Evolutionary conservation across 768 basidiomycete genomes (phyloP), one percentile per base, ranked within the genome.

Genomic region (Wakefieldia striispora): DNA sequence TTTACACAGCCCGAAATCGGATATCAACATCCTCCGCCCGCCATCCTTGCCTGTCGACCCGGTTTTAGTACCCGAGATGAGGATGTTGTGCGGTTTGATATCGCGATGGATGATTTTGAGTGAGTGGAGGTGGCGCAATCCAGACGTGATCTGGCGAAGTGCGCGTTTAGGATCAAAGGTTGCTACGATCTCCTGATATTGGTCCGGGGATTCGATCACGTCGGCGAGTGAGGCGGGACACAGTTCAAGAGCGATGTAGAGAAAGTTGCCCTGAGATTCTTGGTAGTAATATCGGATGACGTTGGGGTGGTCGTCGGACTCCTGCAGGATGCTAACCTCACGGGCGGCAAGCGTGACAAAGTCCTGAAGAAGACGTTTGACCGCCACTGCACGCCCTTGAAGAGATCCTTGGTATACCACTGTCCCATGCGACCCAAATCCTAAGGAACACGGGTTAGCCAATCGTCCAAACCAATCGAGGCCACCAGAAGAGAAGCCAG

Each of bases 211-310:
- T 60, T 95, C 93, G 62, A 95, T 73, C 47, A 95, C 72, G 63
- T 95, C 91, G 1, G 88, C 91, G 1, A 97, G 82, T 3, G 91
- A 91, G 1, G 88, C 90, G 0, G 91, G 92, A 63, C 93, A 94
- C 4, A 98, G 77, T 62, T 99, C 97, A 37, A 99, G 84, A 3
- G 97, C 97, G 54, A 99, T 98, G 70, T 95, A 98, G 10, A 98
- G 82, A 75, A 98, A 98, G 61, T 90, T 93, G 19, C 84, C 84
- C 24, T 90, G 88, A 4, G 88, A 77, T 73, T 98, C 95, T 75
- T 98, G 94, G 70, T 92, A 98, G 70, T 94, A 99, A 66, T 99
- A 97, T 24, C 93, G 87, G 59, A 98, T 95, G 66, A 99, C 97
- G 71, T 99, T 97, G 16, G 93, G 93, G 61, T 99, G 97, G 66